Conservation (phyloP, 2,329 filamentous ascomycete genomes). For the Aspergillus amoenus region DNA sequence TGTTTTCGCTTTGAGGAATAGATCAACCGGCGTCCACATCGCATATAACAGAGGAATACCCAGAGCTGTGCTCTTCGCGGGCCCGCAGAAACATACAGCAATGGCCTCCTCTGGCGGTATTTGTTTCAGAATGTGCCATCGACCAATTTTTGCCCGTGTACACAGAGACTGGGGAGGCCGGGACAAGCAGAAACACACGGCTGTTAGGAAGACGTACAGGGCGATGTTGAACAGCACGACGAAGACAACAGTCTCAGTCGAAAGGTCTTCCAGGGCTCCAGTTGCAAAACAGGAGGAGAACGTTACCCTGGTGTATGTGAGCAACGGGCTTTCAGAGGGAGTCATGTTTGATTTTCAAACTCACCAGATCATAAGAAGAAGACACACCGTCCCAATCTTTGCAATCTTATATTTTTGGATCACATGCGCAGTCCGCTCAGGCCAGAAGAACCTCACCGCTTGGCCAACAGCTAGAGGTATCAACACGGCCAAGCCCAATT, state of each 20-base stretch:
- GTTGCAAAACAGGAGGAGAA: slow-evolving; percentile 58
- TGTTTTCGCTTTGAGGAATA: slow-evolving; percentile 37
- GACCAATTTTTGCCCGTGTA: background rate
- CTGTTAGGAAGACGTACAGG: slow-evolving; percentile 64
- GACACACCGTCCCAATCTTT: slow-evolving; percentile 46
- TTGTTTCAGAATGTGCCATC: slow-evolving; percentile 26
- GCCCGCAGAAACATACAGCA: slow-evolving; percentile 71
- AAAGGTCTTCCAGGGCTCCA: slow-evolving; percentile 59
- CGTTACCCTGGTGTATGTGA: slow-evolving; percentile 27
- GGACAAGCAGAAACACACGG: slow-evolving; percentile 53
- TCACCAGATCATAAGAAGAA: slow-evolving; percentile 58
- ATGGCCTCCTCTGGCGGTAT: slow-evolving; percentile 62
- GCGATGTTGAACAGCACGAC: slow-evolving; percentile 67
- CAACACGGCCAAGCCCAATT: slow-evolving; percentile 66
- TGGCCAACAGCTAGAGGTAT: slow-evolving; percentile 65
- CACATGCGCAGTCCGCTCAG: slow-evolving; percentile 39
- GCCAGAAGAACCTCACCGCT: slow-evolving; percentile 56
- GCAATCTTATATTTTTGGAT: slow-evolving; percentile 55
- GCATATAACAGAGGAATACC: slow-evolving; percentile 67
- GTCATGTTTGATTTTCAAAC: slow-evolving; percentile 6
- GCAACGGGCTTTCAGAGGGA: background rate
- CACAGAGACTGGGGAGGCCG: slow-evolving; percentile 33
- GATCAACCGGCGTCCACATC: slow-evolving; percentile 53
- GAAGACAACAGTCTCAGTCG: slow-evolving; percentile 63
- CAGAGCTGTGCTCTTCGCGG: slow-evolving; percentile 70